Evolutionary conservation across 1,284 basidiomycete genomes (phyloP).

Genomic region (Naganishia sp.): DNA sequence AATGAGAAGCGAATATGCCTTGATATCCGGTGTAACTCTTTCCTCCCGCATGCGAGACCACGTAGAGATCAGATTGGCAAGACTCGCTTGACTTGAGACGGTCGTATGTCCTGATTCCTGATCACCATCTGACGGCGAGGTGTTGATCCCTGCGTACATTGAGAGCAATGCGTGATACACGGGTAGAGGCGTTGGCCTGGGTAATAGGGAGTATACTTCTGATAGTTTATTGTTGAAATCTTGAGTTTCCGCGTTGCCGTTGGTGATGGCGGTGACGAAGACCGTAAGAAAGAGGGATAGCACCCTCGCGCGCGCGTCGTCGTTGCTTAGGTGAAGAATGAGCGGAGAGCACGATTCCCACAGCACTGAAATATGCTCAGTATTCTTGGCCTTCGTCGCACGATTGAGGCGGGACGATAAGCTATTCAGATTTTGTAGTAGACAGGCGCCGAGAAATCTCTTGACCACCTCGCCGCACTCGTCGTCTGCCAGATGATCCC

Average conservation of each 20-base stretch:
- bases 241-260: not conserved
- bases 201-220: conserved; percentile 27
- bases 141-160: conserved; percentile 16
- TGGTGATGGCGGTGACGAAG: not conserved
- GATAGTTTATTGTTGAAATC: conserved; percentile 1
- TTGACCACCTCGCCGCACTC: not conserved
- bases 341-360: conserved; percentile 11
- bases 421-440: conserved; percentile 1
- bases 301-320: not conserved
- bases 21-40: conserved; percentile 43
- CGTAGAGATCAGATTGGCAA: conserved; percentile 36
- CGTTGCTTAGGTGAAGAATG: not conserved
- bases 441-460: conserved; percentile 3
- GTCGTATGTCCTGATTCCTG: conserved; percentile 3
- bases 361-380: not conserved
- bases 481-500: not conserved
- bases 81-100: conserved; percentile 8
- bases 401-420: conserved; percentile 6
- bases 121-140: not conserved
- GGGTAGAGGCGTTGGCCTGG: conserved; percentile 36
- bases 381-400: not conserved
- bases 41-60: conserved; percentile 41
- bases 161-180: conserved; percentile 31
- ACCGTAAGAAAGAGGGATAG: conserved; percentile 15
- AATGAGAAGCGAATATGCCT: conserved; percentile 49